Percentiles rank a stretch among this genome's conserved stretches.
These are phyloP conservation scores for Calonectria naviculata DNA, from an alignment of 2,329 filamentous ascomycete species.

Conservation along the genomic window DNA sequence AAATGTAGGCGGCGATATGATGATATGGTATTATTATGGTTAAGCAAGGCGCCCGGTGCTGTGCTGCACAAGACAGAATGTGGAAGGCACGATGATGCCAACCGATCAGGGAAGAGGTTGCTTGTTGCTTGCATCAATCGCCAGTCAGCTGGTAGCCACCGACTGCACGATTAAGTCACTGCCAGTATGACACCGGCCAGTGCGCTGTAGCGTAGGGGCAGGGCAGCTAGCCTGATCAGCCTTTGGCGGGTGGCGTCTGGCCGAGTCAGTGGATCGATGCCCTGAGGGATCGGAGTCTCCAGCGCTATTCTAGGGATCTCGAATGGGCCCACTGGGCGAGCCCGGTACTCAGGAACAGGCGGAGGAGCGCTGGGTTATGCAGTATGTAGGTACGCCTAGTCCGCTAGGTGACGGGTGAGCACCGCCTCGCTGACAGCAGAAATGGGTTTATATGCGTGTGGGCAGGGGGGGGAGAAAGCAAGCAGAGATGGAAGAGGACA, in stretches of 20 bases:
- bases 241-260: slow-evolving; percentile 12
- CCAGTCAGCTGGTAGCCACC: slow-evolving; percentile 29
- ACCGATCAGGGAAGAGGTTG: slow-evolving; percentile 10
- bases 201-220: slow-evolving; percentile 11
- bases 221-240: slow-evolving; percentile 7
- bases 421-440: slow-evolving; percentile 5
- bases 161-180: slow-evolving; percentile 19
- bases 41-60: background rate
- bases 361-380: slow-evolving; percentile 7
- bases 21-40: background rate
- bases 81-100: slow-evolving; percentile 16
- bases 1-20: background rate
- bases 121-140: slow-evolving; percentile 37
- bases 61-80: slow-evolving; percentile 9
- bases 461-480: no score
- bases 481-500: background rate
- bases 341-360: background rate
- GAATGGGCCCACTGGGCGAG: slow-evolving; percentile 8
- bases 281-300: slow-evolving; percentile 4
- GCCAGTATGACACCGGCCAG: slow-evolving; percentile 13
- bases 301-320: background rate
- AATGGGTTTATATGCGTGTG: background rate
- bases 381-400: slow-evolving; percentile 8
- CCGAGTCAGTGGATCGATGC: slow-evolving; percentile 23
- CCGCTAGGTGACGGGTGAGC: background rate